phyloP scores from a whole-genome alignment of 176 grass and related monocot species.

The Bromus sterilis region DNA sequence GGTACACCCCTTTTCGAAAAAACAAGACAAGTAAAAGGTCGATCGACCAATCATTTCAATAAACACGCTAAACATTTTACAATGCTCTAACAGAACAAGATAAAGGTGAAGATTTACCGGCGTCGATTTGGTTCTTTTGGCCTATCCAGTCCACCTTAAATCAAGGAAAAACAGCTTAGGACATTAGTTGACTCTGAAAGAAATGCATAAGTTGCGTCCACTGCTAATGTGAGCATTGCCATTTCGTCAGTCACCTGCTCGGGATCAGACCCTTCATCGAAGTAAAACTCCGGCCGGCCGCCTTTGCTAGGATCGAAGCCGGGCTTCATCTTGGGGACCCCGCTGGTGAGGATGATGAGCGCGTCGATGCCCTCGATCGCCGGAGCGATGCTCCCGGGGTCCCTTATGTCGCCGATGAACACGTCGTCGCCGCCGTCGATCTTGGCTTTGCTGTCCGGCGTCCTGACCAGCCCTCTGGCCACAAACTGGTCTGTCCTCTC shows the following conservation, averaged over 20 bases:
- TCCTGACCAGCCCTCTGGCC: constrained; percentile 66
- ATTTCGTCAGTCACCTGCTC: constrained; percentile 49
- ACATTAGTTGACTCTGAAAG: background rate
- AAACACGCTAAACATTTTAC: background rate
- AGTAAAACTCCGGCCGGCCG: constrained; percentile 81
- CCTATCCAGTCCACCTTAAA: constrained; percentile 93
- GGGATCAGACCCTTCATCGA: constrained; percentile 63
- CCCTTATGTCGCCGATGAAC: constrained; percentile 69
- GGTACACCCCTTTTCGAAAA: no score
- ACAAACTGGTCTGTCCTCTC: constrained; percentile 51
- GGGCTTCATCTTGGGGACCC: constrained; percentile 78
- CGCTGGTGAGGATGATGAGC: constrained; percentile 89
- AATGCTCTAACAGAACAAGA: background rate
- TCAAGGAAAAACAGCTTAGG: background rate
- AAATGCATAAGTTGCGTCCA: background rate
- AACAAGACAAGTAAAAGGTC: no score
- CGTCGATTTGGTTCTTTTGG: constrained; percentile 94
- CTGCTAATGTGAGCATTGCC: background rate
- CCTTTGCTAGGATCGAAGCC: constrained; percentile 84
- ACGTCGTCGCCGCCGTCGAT: constrained; percentile 56
- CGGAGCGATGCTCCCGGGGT: constrained; percentile 41
- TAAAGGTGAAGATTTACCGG: constrained; percentile 29
- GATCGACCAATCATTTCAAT: background rate
- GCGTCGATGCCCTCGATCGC: constrained; percentile 72
- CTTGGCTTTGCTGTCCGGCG: constrained; percentile 60